phyloP scores from a whole-genome alignment of 768 basidiomycete species.

The Phlegmacium glaucopus region DNA sequence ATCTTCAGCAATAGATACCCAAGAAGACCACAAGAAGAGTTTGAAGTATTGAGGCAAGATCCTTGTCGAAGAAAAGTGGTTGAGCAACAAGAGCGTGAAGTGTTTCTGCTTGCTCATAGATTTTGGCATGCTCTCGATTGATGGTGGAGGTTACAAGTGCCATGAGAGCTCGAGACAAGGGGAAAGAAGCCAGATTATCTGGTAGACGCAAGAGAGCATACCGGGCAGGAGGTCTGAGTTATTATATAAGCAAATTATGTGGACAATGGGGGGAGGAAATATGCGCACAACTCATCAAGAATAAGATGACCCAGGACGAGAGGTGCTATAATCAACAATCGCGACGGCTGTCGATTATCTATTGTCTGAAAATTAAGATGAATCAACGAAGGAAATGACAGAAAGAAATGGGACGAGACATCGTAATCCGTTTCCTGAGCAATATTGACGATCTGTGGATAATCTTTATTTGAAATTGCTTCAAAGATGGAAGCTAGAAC shows the following conservation, averaged over 20 bases:
- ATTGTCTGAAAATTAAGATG: slow-evolving; percentile 23
- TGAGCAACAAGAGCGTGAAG: slow-evolving; percentile 40
- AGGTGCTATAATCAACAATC: slow-evolving; percentile 54
- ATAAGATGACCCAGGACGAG: slow-evolving; percentile 66
- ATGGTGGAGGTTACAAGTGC: slow-evolving; percentile 47
- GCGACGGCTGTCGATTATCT: slow-evolving; percentile 36
- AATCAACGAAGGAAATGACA: slow-evolving; percentile 1
- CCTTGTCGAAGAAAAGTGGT: slow-evolving; percentile 42
- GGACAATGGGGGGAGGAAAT: neutral
- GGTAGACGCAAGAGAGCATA: slow-evolving; percentile 57
- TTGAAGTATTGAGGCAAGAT: slow-evolving; percentile 42
- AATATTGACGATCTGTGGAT: slow-evolving; percentile 36
- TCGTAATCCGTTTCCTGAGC: slow-evolving; percentile 54
- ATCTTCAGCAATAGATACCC: slow-evolving; percentile 31
- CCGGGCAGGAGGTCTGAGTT: slow-evolving; percentile 52
- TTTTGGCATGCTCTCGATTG: slow-evolving; percentile 51
- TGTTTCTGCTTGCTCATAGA: slow-evolving; percentile 46
- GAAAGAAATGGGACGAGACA: slow-evolving; percentile 27
- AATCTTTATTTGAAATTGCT: slow-evolving; percentile 42
- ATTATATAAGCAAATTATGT: neutral
- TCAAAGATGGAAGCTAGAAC: slow-evolving; percentile 43
- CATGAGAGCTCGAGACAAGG: slow-evolving; percentile 45
- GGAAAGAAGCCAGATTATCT: slow-evolving; percentile 36
- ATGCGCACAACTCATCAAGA: slow-evolving; percentile 56
- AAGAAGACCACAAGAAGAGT: slow-evolving; percentile 47